Conservation (phyloP, 2,329 filamentous ascomycete species). For the Aspergillus caelatus region DNA sequence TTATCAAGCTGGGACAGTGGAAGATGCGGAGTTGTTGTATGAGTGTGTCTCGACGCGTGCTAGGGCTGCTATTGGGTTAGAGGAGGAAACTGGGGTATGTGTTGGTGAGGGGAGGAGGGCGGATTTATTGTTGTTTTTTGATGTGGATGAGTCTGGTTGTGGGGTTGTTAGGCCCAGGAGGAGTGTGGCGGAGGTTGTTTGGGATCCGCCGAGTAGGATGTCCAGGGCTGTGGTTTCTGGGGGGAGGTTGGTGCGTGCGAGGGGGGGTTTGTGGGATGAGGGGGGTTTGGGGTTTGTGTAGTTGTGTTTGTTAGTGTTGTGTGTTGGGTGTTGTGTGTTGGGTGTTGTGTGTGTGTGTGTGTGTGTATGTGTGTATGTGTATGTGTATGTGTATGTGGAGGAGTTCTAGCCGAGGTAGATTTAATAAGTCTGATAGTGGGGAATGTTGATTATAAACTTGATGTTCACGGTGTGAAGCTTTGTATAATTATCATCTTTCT, state of each 20-base stretch:
- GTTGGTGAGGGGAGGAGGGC: conserved; percentile 17
- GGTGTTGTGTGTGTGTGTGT: no score
- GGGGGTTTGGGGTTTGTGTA: conserved; percentile 9
- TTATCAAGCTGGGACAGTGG: conserved; percentile 67
- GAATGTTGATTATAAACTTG: no score
- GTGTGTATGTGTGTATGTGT: no score
- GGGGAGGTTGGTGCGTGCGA: conserved; percentile 22
- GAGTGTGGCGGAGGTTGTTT: conserved; percentile 41
- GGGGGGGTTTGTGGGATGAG: neutral
- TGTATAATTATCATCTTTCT: no score
- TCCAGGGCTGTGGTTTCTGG: conserved; percentile 30
- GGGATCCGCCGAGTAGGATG: conserved; percentile 37
- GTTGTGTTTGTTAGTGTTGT: neutral
- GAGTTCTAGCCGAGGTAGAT: no score
- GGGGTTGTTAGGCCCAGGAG: conserved; percentile 28
- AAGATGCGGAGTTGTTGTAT: conserved; percentile 62
- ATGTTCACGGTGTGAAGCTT: no score
- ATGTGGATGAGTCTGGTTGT: conserved; percentile 37
- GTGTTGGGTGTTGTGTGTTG: neutral
- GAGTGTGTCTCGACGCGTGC: conserved; percentile 54
- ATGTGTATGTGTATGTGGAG: no score
- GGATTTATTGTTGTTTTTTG: conserved; percentile 28
- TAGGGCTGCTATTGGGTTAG: conserved; percentile 38
- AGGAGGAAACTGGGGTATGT: conserved; percentile 2
- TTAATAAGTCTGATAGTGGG: no score